Evolutionary conservation across 2,329 filamentous ascomycete species (phyloP).

Genomic region (Colletotrichum coccodes): DNA sequence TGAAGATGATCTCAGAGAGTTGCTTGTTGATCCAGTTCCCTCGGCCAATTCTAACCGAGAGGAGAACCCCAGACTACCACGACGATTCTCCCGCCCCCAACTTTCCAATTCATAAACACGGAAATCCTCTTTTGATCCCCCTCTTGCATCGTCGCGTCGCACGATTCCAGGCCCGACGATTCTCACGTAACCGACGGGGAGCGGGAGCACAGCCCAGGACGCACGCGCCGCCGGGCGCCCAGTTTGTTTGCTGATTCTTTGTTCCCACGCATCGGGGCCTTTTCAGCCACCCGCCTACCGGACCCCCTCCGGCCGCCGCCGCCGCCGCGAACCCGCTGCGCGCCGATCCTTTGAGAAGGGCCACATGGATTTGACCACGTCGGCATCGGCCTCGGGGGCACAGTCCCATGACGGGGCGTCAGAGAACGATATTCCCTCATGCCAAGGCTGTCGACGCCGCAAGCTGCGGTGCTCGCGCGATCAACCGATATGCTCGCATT

Average conservation of each 20-base stretch:
- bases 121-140: too few relatives aligned
- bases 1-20: too few relatives aligned
- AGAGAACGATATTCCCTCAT: slow-evolving; percentile 39
- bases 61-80: too few relatives aligned
- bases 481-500: slow-evolving; percentile 44
- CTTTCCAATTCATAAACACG: too few relatives aligned
- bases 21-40: too few relatives aligned
- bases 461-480: slow-evolving; percentile 49
- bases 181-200: slow-evolving; percentile 27
- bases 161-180: slow-evolving; percentile 32
- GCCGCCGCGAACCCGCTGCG: slow-evolving; percentile 16
- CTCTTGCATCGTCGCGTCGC: slow-evolving; percentile 30
- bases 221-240: neutral
- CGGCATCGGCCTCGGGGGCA: neutral
- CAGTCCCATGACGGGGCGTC: slow-evolving; percentile 19
- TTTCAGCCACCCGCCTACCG: neutral
- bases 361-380: slow-evolving; percentile 20
- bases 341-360: neutral
- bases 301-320: neutral
- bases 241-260: neutral
- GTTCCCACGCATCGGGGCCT: neutral
- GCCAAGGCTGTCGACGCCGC: slow-evolving; percentile 44
- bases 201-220: neutral
- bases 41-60: too few relatives aligned
- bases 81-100: too few relatives aligned